Percentiles rank a stretch among this genome's conserved stretches.
These are phyloP conservation scores for Fusarium dimerum DNA, from an alignment of 2,329 filamentous ascomycete species.

Conservation along the genomic window DNA sequence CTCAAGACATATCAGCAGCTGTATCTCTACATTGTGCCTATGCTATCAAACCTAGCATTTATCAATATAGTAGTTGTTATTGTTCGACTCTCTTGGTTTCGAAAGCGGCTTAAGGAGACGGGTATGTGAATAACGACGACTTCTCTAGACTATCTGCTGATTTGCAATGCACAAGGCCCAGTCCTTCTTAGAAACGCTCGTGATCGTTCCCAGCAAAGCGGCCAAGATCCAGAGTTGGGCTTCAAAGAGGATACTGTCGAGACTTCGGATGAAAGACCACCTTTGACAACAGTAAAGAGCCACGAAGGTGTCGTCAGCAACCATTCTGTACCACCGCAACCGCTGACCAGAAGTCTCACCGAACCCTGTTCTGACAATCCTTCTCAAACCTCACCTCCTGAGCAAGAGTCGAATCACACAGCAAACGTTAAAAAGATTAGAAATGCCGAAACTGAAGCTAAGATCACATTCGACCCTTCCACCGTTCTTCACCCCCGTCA, in stretches of 20 bases:
- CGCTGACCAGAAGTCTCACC: neutral
- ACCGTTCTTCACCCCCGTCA: slow-evolving; percentile 26
- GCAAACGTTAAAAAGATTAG: slow-evolving; percentile 3
- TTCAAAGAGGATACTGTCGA: neutral
- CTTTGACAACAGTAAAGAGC: neutral
- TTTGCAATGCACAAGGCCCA: slow-evolving; percentile 8
- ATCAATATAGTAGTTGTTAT: slow-evolving; percentile 51
- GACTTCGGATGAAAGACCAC: neutral
- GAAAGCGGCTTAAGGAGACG: slow-evolving; percentile 43
- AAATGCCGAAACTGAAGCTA: slow-evolving; percentile 4
- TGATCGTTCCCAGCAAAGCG: neutral
- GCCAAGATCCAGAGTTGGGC: neutral
- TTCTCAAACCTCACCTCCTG: neutral
- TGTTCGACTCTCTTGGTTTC: slow-evolving; percentile 50
- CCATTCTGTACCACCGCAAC: neutral
- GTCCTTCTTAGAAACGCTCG: slow-evolving; percentile 10
- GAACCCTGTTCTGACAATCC: neutral
- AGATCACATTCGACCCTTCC: slow-evolving; percentile 33
- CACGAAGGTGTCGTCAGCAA: neutral
- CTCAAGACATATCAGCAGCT: slow-evolving; percentile 53
- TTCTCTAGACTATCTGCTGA: slow-evolving; percentile 4
- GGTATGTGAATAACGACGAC: slow-evolving; percentile 24
- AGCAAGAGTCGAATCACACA: neutral
- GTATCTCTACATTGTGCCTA: slow-evolving; percentile 50
- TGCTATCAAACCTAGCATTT: slow-evolving; percentile 49